Conservation (phyloP, 2,329 filamentous ascomycete species). For the Botryotinia convoluta region DNA sequence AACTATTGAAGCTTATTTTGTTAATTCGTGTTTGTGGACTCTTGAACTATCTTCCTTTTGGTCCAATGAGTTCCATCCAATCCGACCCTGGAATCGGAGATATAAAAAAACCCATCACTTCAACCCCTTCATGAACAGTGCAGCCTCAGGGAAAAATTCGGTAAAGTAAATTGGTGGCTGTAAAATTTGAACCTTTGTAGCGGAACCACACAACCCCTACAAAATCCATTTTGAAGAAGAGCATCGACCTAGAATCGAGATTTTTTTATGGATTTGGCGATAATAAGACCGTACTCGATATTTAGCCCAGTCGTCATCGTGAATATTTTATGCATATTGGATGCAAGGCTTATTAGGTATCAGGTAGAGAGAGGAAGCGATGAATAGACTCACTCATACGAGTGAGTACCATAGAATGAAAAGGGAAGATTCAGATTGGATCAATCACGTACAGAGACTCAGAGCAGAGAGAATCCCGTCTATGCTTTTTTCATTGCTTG, state of each 20-base stretch:
- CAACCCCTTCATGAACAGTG: slow-evolving; percentile 19
- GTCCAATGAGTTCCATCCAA: neutral
- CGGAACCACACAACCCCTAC: slow-evolving; percentile 6
- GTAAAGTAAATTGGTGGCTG: slow-evolving; percentile 10
- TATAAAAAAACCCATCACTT: neutral
- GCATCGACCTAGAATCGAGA: slow-evolving; percentile 3
- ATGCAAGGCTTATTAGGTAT: neutral
- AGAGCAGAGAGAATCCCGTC: neutral
- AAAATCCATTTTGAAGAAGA: neutral
- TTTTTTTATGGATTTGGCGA: slow-evolving; percentile 7
- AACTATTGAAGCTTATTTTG: neutral
- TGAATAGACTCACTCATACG: neutral
- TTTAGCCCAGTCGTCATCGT: slow-evolving; percentile 12
- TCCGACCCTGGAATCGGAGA: slow-evolving; percentile 5
- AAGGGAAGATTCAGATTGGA: slow-evolving; percentile 1
- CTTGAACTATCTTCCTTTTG: neutral
- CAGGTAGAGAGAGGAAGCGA: neutral
- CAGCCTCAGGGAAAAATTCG: slow-evolving; percentile 3
- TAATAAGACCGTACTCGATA: slow-evolving; percentile 9
- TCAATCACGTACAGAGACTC: neutral
- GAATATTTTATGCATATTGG: slow-evolving; percentile 9
- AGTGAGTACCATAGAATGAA: neutral
- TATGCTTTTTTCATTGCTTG: neutral
- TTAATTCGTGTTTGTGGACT: slow-evolving; percentile 10
- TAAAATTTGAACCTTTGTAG: neutral